Percentiles rank a stretch among this genome's conserved stretches.
phyloP scores from a whole-genome alignment of 352 stramenopile species.

The Phytophthora citricola region DNA sequence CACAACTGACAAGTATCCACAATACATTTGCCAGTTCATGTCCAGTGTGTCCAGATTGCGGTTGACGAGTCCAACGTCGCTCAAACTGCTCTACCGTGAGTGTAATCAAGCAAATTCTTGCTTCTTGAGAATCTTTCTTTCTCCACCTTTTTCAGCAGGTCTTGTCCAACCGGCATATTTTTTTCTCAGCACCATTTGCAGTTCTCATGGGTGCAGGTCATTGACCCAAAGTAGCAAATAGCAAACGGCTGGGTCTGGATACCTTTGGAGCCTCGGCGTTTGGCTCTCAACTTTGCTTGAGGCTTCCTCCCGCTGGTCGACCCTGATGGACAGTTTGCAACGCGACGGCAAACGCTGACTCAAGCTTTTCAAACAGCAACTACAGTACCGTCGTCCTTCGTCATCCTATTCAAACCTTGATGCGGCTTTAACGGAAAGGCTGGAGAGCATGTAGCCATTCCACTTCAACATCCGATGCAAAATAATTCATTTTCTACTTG shows the following conservation, averaged over 20 bases:
- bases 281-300: constrained; percentile 2
- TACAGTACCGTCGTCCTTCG: background rate
- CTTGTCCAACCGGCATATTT: background rate
- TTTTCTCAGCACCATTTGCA: constrained; percentile 26
- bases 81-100: too few relatives aligned
- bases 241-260: constrained; percentile 10
- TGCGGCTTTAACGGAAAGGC: constrained; percentile 12
- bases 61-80: constrained; percentile 18
- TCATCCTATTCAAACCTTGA: background rate
- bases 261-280: background rate
- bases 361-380: background rate
- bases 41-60: background rate
- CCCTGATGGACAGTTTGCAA: background rate
- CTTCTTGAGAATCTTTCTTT: too few relatives aligned
- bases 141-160: background rate
- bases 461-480: constrained; percentile 10
- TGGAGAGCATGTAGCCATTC: constrained; percentile 22
- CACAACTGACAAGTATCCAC: background rate
- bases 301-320: constrained; percentile 8
- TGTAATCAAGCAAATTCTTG: too few relatives aligned
- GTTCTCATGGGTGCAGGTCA: background rate
- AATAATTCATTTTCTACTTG: too few relatives aligned
- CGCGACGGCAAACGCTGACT: background rate
- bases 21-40: background rate
- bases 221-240: background rate